Base-by-base conservation (phyloP, 2,329 filamentous ascomycete genomes). In the Ophiocordyceps unilateralis region DNA sequence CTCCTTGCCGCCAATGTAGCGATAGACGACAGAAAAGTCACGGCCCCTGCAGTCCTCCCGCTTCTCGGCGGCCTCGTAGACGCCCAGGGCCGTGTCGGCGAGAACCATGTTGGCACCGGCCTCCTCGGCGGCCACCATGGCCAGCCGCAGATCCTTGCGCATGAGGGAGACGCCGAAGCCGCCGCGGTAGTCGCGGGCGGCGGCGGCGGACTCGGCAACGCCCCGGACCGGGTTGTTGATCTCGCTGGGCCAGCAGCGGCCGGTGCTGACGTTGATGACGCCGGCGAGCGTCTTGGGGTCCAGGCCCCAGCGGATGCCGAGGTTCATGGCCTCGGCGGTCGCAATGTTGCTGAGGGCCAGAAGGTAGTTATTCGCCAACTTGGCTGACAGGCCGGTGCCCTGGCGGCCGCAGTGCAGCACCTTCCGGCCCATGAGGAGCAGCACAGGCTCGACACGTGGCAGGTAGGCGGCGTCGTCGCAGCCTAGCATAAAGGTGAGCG, bases 311-410 rank as follows among this genome's bases (percentile, higher is more conserved):
- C 62, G 64, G 41, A 78, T 67, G n/a, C 76, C 76, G 20, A 80
- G 59, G 52, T 78, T 75, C 74, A 80, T 78, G 19, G 76, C 75
- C 57, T 80, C 76, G 5, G 75, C 74, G 2, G 74, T 76, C 5
- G 73, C 76, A 45, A 80, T 87, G 62, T 98, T 98, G 68, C 87
- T 93, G 51, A 96, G 78, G 4, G 88, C 89, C 4, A 98, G 70
- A 23, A 96, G 75, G 60, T 98, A 98, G 63, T 98, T 98, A 66
- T 98, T 98, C 43, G 89, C 88, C 26, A 98, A 71, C 65, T 98
- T 98, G 34, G 83, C 91, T 11, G 86, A 83, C 1, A 98, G 72
- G 0, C 91, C 91, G 2, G 84, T 76, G 11, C 87, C 88, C 50
- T 93, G 87, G 1, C 69, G 69, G 4, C 91, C 91, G 53, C 93